A percentile compares a stretch with the other conserved stretches of the same genome.
Conservation (phyloP, 2,329 filamentous ascomycete species). For the Aspergillus latus region DNA sequence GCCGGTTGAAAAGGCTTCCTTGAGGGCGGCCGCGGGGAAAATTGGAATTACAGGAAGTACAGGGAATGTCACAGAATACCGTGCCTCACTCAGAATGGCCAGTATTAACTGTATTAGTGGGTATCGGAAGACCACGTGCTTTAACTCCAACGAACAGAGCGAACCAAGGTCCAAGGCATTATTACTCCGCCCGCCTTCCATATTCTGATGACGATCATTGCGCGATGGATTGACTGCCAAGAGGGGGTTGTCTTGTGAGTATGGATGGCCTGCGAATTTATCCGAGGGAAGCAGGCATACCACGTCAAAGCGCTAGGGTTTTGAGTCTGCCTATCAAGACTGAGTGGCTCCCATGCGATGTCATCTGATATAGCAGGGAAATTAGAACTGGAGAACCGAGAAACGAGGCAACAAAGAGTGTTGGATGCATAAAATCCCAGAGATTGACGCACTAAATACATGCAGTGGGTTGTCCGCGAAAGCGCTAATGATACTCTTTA, state of each 20-base stretch:
- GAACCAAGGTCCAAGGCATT: neutral
- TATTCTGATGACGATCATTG: neutral
- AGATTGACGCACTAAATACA: slow-evolving; percentile 17
- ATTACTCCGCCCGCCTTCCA: neutral
- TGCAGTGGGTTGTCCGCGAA: slow-evolving; percentile 9
- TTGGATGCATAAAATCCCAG: neutral
- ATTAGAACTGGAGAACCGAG: neutral
- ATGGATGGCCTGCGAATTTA: neutral
- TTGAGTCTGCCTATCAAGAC: slow-evolving; percentile 5
- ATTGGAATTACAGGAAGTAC: slow-evolving; percentile 6
- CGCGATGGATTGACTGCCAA: neutral
- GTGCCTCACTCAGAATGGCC: neutral
- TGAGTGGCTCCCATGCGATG: neutral
- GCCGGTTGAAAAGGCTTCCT: slow-evolving; percentile 24
- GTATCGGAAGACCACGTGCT: slow-evolving; percentile 17
- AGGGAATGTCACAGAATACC: slow-evolving; percentile 14
- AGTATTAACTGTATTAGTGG: slow-evolving; percentile 7
- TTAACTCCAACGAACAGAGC: neutral
- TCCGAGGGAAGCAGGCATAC: slow-evolving; percentile 4
- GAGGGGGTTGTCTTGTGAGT: slow-evolving; percentile 5
- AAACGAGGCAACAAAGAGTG: neutral
- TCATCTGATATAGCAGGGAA: neutral
- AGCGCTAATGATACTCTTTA: slow-evolving; percentile 20
- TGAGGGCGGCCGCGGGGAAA: slow-evolving; percentile 17
- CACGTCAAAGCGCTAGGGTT: slow-evolving; percentile 6